Conservation (phyloP, 169 alveolate genomes). For the Plasmodium relictum region DNA sequence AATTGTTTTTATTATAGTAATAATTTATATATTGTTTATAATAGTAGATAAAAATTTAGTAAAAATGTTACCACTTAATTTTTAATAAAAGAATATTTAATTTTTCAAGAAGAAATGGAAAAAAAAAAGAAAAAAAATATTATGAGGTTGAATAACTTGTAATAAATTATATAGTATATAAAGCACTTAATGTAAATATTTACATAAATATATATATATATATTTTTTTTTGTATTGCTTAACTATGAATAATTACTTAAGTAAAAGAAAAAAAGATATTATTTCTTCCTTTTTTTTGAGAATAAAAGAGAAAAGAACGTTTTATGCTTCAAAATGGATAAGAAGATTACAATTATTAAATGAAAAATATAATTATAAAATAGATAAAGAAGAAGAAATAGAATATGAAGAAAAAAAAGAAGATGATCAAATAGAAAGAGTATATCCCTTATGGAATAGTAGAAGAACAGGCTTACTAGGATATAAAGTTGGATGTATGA, state of each 20-base stretch:
- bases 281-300: not conserved
- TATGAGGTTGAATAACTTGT: too few relatives aligned
- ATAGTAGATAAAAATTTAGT: too few relatives aligned
- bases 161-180: too few relatives aligned
- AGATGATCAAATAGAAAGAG: slow-evolving; percentile 54
- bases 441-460: slow-evolving; percentile 72
- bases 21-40: too few relatives aligned
- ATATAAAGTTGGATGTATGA: slow-evolving; percentile 91
- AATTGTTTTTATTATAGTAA: too few relatives aligned
- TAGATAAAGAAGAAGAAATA: slow-evolving; percentile 40
- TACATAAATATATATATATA: not conserved
- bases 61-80: too few relatives aligned
- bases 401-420: slow-evolving; percentile 74
- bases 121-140: too few relatives aligned
- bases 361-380: slow-evolving; percentile 69
- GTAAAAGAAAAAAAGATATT: not conserved
- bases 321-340: slow-evolving; percentile 75
- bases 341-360: slow-evolving; percentile 69
- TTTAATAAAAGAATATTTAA: too few relatives aligned
- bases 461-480: slow-evolving; percentile 87
- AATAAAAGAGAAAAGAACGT: slow-evolving; percentile 16
- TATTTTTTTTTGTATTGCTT: not conserved
- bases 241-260: not conserved
- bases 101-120: too few relatives aligned
- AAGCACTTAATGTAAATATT: too few relatives aligned